Conservation (phyloP, 208 protist species). For the Leishmania turanica region DNA sequence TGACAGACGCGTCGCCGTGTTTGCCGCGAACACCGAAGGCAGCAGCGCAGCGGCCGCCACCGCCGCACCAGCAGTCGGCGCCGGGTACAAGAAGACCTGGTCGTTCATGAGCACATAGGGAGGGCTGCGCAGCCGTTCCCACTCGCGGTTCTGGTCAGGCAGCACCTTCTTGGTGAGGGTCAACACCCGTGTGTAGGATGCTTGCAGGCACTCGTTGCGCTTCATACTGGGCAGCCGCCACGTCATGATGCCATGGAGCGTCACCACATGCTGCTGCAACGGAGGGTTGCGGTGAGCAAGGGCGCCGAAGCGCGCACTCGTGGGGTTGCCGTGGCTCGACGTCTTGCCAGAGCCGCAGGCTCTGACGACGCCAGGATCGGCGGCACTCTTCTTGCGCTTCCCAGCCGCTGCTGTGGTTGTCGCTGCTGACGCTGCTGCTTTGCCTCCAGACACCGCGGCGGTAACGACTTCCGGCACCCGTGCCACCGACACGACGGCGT, state of each 20-base stretch:
- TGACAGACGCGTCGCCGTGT: constrained; percentile 39
- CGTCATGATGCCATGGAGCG: constrained; percentile 79
- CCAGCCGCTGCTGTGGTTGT: background rate
- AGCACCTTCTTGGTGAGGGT: constrained; percentile 64
- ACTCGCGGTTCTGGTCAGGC: constrained; percentile 46
- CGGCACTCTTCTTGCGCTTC: constrained; percentile 7
- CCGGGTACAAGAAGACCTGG: constrained; percentile 53
- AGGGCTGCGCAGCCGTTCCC: constrained; percentile 68
- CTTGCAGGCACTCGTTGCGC: constrained; percentile 39
- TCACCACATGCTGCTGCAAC: constrained; percentile 54
- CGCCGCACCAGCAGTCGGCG: background rate
- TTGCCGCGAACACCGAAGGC: constrained; percentile 28
- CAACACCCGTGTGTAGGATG: constrained; percentile 67
- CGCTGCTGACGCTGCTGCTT: background rate
- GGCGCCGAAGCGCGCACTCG: constrained; percentile 12
- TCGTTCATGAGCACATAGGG: constrained; percentile 76
- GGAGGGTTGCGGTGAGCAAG: constrained; percentile 3
- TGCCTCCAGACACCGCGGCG: background rate
- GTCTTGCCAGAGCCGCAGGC: background rate
- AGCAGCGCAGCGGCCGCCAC: background rate
- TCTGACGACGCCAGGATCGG: background rate
- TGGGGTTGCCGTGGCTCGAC: background rate
- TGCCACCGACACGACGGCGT: constrained; percentile 57
- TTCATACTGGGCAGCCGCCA: constrained; percentile 84
- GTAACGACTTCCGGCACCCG: background rate